A percentile compares a stretch with the other conserved stretches of the same genome.
These are phyloP conservation scores for Eleusine coracana DNA, from an alignment of 176 grass and related monocot genomes.

Conservation along the genomic window DNA sequence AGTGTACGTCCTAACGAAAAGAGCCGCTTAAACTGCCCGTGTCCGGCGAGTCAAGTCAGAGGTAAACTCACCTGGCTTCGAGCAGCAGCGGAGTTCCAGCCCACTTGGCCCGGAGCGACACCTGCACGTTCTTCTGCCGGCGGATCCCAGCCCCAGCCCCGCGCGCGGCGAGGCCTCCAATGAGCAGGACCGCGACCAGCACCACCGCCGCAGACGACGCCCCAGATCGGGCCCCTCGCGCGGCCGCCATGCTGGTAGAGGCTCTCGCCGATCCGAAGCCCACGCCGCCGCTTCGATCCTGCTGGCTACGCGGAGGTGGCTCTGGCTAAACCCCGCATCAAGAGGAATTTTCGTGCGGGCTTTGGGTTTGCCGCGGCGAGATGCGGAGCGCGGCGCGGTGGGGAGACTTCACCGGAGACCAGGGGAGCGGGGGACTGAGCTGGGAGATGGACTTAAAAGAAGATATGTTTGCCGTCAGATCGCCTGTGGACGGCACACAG, in stretches of 20 bases:
- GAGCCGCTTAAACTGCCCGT: neutral
- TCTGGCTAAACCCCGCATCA: slow-evolving; percentile 28
- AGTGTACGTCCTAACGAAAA: slow-evolving; percentile 9
- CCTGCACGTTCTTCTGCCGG: slow-evolving; percentile 90
- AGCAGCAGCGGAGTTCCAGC: slow-evolving; percentile 82
- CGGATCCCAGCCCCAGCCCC: slow-evolving; percentile 45
- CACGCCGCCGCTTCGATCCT: slow-evolving; percentile 29
- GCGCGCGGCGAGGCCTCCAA: slow-evolving; percentile 29
- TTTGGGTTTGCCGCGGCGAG: slow-evolving; percentile 40
- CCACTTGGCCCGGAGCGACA: slow-evolving; percentile 86
- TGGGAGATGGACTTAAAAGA: neutral
- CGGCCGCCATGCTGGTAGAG: slow-evolving; percentile 32
- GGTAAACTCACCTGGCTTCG: slow-evolving; percentile 69
- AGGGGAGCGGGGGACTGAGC: neutral
- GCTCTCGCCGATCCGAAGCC: slow-evolving; percentile 17
- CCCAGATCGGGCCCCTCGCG: slow-evolving; percentile 46
- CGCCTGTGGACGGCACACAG: neutral
- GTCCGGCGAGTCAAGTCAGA: slow-evolving; percentile 13
- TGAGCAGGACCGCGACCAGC: slow-evolving; percentile 32
- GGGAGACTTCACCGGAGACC: slow-evolving; percentile 54
- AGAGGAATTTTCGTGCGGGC: slow-evolving; percentile 5
- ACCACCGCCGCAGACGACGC: slow-evolving; percentile 19
- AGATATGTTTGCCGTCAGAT: neutral
- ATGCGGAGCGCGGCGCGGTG: slow-evolving; percentile 37
- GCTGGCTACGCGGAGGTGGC: slow-evolving; percentile 10